Evolutionary conservation across 768 basidiomycete species (phyloP).

Genomic region (Coprinopsis marcescibilis): DNA sequence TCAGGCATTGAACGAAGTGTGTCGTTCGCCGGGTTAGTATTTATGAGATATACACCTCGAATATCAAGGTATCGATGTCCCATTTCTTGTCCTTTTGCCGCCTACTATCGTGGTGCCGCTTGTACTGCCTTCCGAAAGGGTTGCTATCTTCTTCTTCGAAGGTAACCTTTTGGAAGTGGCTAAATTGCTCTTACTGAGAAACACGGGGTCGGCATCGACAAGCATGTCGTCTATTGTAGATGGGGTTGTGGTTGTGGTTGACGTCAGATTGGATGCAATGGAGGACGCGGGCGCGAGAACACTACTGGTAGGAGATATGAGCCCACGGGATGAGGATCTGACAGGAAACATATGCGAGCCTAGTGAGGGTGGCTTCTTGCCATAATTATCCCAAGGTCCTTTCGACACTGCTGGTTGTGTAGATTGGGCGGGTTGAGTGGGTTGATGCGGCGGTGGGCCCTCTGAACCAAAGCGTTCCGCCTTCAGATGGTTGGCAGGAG

Average conservation of each 20-base stretch:
- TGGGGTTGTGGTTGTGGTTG: neutral
- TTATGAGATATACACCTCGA: too few species aligned
- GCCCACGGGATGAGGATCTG: neutral
- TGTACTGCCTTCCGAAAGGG: neutral
- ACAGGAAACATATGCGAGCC: neutral
- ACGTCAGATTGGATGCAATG: neutral
- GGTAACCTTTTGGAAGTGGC: neutral
- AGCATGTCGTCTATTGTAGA: neutral
- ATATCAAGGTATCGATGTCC: too few species aligned
- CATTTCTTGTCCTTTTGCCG: conserved; percentile 9
- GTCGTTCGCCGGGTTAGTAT: too few species aligned
- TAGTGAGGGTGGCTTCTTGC: conserved; percentile 12
- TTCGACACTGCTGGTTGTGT: conserved; percentile 19
- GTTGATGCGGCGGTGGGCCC: conserved; percentile 10
- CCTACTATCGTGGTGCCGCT: conserved; percentile 2
- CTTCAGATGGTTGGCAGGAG: too few species aligned
- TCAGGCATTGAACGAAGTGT: too few species aligned
- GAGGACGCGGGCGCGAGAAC: conserved; percentile 2
- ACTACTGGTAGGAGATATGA: neutral
- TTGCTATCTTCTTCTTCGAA: neutral
- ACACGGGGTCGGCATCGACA: neutral
- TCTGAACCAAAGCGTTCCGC: too few species aligned
- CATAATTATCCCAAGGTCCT: conserved; percentile 33
- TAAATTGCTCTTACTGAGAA: neutral
- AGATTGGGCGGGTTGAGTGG: conserved; percentile 9